A percentile compares a stretch with the other conserved stretches of the same genome.
Conservation (phyloP, 2,329 filamentous ascomycete species). For the Stachybotrys chlorohalonatus region DNA sequence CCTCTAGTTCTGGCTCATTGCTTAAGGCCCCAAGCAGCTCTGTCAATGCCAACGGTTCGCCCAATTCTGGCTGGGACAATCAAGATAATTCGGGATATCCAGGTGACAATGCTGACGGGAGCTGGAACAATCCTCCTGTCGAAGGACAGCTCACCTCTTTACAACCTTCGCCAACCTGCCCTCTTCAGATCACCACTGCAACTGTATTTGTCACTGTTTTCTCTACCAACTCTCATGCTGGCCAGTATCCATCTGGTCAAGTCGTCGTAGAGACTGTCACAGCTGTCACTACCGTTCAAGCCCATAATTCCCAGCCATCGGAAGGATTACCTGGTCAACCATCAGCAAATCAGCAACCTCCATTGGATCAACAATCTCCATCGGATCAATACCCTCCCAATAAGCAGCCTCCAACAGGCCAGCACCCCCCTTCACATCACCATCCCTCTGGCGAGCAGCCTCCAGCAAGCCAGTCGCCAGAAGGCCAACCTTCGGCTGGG, state of each 20-base stretch:
- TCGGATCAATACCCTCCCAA: too few species aligned
- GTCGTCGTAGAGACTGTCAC: neutral
- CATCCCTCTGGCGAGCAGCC: neutral
- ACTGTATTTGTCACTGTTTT: slow-evolving; percentile 41
- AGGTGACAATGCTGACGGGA: neutral
- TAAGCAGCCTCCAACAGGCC: too few species aligned
- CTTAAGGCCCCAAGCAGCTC: neutral
- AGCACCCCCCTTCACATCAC: too few species aligned
- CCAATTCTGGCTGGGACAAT: neutral
- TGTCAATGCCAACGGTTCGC: slow-evolving; percentile 6
- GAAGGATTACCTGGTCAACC: neutral
- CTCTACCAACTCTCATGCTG: slow-evolving; percentile 19
- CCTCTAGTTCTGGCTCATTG: neutral
- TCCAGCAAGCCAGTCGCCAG: neutral
- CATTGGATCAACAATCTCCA: neutral
- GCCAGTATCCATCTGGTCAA: slow-evolving; percentile 5
- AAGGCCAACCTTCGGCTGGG: neutral
- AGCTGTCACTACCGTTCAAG: slow-evolving; percentile 2
- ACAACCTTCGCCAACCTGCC: slow-evolving; percentile 23
- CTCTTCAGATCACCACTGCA: slow-evolving; percentile 22
- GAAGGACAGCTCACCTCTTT: neutral
- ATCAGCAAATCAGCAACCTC: neutral
- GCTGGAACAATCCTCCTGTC: neutral
- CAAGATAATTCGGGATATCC: neutral
- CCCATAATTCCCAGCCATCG: neutral